Conservation (phyloP, 108 stramenopile genomes). For the Stephanodiscus triporus region DNA sequence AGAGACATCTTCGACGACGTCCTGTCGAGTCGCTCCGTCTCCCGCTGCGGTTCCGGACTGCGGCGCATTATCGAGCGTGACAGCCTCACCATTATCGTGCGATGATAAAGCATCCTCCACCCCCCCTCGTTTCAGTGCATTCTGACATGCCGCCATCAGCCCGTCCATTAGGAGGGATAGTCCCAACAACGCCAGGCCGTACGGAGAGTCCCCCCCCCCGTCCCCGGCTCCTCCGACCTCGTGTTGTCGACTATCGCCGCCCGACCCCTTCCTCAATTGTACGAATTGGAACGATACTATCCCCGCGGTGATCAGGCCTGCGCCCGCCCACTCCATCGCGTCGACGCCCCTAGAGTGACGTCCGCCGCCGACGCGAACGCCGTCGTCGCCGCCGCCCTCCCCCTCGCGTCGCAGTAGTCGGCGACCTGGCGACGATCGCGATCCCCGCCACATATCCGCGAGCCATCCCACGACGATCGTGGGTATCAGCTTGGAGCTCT, state of each 20-base stretch:
- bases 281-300: conserved; percentile 78
- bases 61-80: no score
- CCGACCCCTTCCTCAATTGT: conserved; percentile 43
- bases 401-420: not conserved
- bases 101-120: no score
- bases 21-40: not conserved
- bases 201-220: conserved; percentile 52
- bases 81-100: no score
- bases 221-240: not conserved
- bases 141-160: conserved; percentile 76
- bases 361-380: not conserved
- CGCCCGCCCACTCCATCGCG: conserved; percentile 75
- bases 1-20: not conserved
- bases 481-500: conserved; percentile 94
- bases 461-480: conserved; percentile 86
- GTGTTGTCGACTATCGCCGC: not conserved
- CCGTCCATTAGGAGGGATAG: conserved; percentile 80
- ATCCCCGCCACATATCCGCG: no score
- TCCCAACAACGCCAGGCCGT: conserved; percentile 67
- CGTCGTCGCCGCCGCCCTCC: no score
- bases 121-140: conserved; percentile 54
- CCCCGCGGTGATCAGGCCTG: conserved; percentile 72
- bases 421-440: not conserved
- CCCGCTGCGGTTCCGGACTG: not conserved
- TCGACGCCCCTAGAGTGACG: conserved; percentile 41